Base-by-base conservation (phyloP, 2,329 filamentous ascomycete species). In the Grosmannia serpens region DNA sequence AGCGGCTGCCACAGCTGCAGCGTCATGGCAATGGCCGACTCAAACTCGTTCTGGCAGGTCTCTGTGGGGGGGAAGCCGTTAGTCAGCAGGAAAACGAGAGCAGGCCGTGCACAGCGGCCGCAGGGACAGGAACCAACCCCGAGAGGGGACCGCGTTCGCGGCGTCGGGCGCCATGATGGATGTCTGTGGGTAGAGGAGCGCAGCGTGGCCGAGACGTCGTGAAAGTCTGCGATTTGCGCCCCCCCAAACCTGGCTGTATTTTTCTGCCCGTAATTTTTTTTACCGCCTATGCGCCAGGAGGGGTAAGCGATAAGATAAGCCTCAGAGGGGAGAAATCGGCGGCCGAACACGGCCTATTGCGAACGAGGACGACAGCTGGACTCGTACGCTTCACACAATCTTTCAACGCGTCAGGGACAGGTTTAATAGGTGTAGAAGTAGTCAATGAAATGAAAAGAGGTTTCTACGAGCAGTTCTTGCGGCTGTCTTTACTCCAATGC, bases 1-100 rank as follows among this genome's bases (percentile, higher is more conserved):
- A 99, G 85, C 35, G 89, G 87, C 9, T 88, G 85, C 94, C 94
- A 99, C 68, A 88, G 82, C 75, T 91, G 85, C 64, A 99, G 83
- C 50, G 87, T 77, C 70, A 94, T 86, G 70, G 89, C 90, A 66
- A 96, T 87, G 68, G 84, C 88, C 67, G 94, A 86, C 70, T 97
- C 94, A 75, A 97, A 89, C 67, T 84, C 80, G 64, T 78, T 73
- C 68, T 85, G 79, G 65, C 79, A 79, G 65, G 74, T 74, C 67
- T 79, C 79, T 82, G 66, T 38, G 22, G 10, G 8, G 56, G 26
- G 24, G 41, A 8, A 46, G 13, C 9, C 20, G n/a, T 2, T 11
- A 35, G 22, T n/a, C 13, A 15, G 38, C 29, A 24, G 27, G 33
- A 11, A 26, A 44, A 44, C 3, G 10, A 35, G 8, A 4, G 53